Conservation (phyloP, 2,329 filamentous ascomycete genomes). For the Arthroderma sp. region DNA sequence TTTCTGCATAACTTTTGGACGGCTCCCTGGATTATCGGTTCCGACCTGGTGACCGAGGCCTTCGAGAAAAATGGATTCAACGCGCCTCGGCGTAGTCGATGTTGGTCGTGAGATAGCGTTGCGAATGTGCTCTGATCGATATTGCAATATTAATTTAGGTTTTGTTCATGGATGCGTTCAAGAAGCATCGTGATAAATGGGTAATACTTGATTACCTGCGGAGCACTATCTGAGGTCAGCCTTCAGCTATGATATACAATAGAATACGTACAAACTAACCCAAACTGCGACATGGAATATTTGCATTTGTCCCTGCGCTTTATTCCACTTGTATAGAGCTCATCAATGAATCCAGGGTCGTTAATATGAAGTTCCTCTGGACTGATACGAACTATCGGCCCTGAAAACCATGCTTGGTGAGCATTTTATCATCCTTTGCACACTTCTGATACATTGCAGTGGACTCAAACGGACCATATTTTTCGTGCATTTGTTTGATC, state of each 20-base stretch:
- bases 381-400: conserved; percentile 16
- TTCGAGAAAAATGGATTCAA: conserved; percentile 18
- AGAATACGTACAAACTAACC: not conserved
- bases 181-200: not conserved
- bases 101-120: conserved; percentile 10
- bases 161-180: not conserved
- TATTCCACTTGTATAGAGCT: conserved; percentile 15
- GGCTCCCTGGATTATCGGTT: conserved; percentile 10
- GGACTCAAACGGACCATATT: conserved; percentile 15
- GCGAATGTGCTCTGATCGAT: not conserved
- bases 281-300: not conserved
- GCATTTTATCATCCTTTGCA: not conserved
- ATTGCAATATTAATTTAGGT: not conserved
- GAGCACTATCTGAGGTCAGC: not conserved
- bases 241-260: not conserved
- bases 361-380: conserved; percentile 15
- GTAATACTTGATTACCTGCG: not conserved
- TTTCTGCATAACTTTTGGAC: conserved; percentile 8
- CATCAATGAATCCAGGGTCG: conserved; percentile 13
- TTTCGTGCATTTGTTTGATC: conserved; percentile 19
- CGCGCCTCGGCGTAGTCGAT: conserved; percentile 16
- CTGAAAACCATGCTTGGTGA: conserved; percentile 6
- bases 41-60: conserved; percentile 10
- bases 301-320: conserved; percentile 12
- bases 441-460: conserved; percentile 6